Evolutionary conservation across 768 basidiomycete species (phyloP).

Genomic region (Lactarius vividus): DNA sequence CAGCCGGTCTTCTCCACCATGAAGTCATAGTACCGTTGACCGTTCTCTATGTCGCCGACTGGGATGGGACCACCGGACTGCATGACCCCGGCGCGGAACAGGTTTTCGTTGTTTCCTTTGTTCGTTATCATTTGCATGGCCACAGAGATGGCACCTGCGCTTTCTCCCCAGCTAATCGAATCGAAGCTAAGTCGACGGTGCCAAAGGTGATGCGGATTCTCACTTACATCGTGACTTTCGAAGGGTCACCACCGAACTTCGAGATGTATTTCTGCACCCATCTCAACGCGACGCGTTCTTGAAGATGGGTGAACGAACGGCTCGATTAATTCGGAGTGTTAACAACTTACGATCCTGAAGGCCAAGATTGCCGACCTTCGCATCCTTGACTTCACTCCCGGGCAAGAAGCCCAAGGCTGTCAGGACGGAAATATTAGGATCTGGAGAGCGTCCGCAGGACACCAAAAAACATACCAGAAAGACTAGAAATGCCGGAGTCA

Average conservation of each 20-base stretch:
- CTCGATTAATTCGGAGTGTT: too few species aligned
- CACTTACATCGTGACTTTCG: constrained; percentile 54
- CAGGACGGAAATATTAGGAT: neutral
- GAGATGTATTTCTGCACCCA: constrained; percentile 68
- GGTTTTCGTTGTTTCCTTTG: constrained; percentile 37
- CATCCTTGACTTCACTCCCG: constrained; percentile 49
- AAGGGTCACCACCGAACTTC: constrained; percentile 62
- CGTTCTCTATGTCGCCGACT: constrained; percentile 30
- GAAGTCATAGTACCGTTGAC: constrained; percentile 42
- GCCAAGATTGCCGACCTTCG: constrained; percentile 58
- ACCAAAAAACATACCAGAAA: constrained; percentile 14
- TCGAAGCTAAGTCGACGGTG: constrained; percentile 11
- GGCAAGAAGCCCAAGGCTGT: constrained; percentile 51
- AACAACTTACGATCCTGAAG: constrained; percentile 52
- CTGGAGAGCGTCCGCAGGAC: neutral
- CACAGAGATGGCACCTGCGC: constrained; percentile 53
- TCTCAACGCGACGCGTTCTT: constrained; percentile 55
- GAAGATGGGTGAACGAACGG: neutral
- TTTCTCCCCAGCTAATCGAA: constrained; percentile 49
- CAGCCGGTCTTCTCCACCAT: constrained; percentile 44
- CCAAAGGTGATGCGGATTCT: neutral
- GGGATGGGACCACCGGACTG: constrained; percentile 42
- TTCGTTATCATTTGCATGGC: constrained; percentile 44
- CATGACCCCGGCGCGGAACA: constrained; percentile 47
- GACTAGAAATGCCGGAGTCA: constrained; percentile 1